Percentiles rank a stretch among this genome's conserved stretches.
Evolutionary conservation across 352 stramenopile genomes (phyloP).

Genomic region (Globisporangium iwayamae): DNA sequence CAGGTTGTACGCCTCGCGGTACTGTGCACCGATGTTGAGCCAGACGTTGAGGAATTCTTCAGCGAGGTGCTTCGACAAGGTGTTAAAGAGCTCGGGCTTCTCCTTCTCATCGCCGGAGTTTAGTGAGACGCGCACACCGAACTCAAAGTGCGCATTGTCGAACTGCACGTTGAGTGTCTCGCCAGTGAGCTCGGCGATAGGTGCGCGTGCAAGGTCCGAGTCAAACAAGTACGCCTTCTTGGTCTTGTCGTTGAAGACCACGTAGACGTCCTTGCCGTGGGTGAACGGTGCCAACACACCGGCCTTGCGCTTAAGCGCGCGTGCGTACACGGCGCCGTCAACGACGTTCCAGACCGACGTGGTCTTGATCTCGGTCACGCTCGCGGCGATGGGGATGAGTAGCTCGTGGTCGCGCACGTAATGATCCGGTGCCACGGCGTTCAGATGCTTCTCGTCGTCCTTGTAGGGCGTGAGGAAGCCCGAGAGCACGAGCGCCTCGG

Average conservation of each 20-base stretch:
- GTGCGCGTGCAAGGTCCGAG: conserved; percentile 7
- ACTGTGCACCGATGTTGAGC: conserved; percentile 19
- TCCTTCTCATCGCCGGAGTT: conserved; percentile 2
- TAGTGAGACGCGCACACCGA: conserved; percentile 1
- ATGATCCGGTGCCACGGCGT: background rate
- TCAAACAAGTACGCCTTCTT: conserved; percentile 9
- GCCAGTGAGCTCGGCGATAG: conserved; percentile 1
- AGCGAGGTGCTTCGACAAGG: conserved; percentile 9
- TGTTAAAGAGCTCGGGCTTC: conserved; percentile 10
- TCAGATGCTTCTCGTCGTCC: conserved; percentile 10
- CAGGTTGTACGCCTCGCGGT: conserved; percentile 19
- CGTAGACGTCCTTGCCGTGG: conserved; percentile 55
- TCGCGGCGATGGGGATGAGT: conserved; percentile 5
- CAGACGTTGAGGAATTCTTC: conserved; percentile 19
- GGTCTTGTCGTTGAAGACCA: conserved; percentile 9
- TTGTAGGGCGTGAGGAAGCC: conserved; percentile 12
- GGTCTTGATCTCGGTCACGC: background rate
- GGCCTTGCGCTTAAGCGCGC: conserved; percentile 51
- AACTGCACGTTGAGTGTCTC: conserved; percentile 3
- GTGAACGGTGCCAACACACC: conserved; percentile 53
- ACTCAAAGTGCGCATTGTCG: conserved; percentile 12
- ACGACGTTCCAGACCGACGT: background rate
- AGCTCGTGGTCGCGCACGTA: conserved; percentile 7
- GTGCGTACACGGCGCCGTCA: background rate
- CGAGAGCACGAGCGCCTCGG: conserved; percentile 8